These are phyloP conservation scores for Diplodia sapinea DNA, from an alignment of 2,329 filamentous ascomycete genomes.

Conservation along the genomic window DNA sequence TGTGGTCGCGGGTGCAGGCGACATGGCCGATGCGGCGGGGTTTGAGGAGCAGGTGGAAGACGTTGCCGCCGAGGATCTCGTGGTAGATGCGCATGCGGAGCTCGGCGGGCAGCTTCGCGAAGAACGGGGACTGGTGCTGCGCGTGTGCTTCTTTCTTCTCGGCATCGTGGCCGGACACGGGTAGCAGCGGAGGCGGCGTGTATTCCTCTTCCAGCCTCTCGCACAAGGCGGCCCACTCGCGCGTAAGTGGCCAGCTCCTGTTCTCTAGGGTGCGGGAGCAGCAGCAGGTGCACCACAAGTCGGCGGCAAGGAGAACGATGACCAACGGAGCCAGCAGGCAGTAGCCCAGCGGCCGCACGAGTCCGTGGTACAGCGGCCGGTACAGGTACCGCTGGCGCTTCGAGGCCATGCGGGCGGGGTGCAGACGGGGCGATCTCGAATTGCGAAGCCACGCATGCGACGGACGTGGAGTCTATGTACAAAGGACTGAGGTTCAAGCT, in stretches of 20 bases:
- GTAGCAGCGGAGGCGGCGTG: not conserved
- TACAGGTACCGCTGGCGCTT: constrained; percentile 4
- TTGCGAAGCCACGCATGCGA: not conserved
- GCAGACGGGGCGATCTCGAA: not conserved
- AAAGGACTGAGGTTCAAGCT: not conserved
- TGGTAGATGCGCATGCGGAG: constrained; percentile 14
- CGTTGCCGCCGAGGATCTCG: not conserved
- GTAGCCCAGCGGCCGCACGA: not conserved
- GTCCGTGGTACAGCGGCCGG: not conserved
- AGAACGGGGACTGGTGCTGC: not conserved
- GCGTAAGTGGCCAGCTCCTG: too few relatives aligned
- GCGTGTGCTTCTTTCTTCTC: not conserved
- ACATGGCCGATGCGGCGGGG: constrained; percentile 3
- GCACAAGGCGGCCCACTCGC: too few relatives aligned
- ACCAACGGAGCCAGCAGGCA: not conserved
- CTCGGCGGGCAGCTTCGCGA: constrained; percentile 3
- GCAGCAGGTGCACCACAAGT: not conserved
- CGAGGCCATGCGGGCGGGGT: not conserved
- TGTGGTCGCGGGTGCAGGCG: not conserved
- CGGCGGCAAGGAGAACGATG: not conserved
- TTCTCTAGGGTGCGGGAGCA: too few relatives aligned
- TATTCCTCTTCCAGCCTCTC: not conserved
- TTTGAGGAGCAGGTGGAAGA: constrained; percentile 1
- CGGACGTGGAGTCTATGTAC: not conserved
- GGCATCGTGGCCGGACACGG: not conserved